Conservation (phyloP, 2,329 filamentous ascomycete species). For the Cladosporium sp. region DNA sequence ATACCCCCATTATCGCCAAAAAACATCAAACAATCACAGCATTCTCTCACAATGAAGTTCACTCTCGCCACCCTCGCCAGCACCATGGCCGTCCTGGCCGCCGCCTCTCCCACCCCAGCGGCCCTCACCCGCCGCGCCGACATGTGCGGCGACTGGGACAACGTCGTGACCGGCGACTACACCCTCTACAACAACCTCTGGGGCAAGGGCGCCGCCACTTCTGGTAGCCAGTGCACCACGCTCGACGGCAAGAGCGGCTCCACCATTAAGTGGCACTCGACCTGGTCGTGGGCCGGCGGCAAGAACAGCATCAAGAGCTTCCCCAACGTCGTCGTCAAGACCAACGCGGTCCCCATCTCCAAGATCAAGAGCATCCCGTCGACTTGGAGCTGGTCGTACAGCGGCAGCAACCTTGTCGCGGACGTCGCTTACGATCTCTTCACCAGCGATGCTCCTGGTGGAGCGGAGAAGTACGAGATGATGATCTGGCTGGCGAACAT, state of each 20-base stretch:
- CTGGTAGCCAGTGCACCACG: conserved; percentile 50
- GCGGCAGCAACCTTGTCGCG: conserved; percentile 51
- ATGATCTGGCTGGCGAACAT: conserved; percentile 66
- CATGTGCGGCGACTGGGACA: conserved; percentile 35
- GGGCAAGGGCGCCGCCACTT: conserved; percentile 42
- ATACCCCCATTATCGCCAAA: neutral
- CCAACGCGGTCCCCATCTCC: conserved; percentile 35
- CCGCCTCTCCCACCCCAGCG: conserved; percentile 22
- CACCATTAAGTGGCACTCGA: conserved; percentile 47
- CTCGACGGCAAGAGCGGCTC: conserved; percentile 41
- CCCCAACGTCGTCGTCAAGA: conserved; percentile 44
- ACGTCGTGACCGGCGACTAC: conserved; percentile 34
- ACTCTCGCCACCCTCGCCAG: conserved; percentile 21
- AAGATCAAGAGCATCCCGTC: conserved; percentile 46
- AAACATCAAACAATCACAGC: neutral
- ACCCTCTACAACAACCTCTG: conserved; percentile 47
- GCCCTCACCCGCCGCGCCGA: conserved; percentile 25
- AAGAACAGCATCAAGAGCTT: conserved; percentile 44
- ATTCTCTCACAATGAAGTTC: conserved; percentile 24
- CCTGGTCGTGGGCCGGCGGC: conserved; percentile 35
- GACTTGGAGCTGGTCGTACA: conserved; percentile 53
- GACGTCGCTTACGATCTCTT: conserved; percentile 66
- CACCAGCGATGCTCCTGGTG: conserved; percentile 51
- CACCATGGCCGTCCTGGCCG: conserved; percentile 21
- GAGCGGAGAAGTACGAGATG: conserved; percentile 58